Conservation (phyloP, 139 green algal species). For the Deuterostichococcus epilithicus region DNA sequence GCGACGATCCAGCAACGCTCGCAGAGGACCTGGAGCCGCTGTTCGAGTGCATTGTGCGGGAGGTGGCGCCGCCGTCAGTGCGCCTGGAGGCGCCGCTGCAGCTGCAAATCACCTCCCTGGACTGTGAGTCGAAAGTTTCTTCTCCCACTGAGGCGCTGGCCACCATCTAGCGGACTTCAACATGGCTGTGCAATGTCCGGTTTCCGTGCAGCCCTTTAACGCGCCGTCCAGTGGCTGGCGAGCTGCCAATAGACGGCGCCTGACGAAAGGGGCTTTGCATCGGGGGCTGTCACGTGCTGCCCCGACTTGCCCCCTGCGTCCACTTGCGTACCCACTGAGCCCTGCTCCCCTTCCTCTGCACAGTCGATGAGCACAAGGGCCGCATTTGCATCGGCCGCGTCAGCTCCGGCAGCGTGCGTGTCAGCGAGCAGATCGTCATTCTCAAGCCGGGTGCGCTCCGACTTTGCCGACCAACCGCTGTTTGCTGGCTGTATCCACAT, state of each 20-base stretch:
- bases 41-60: conserved; percentile 87
- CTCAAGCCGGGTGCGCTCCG: conserved; percentile 30
- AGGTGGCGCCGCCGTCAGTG: conserved; percentile 74
- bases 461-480: too few species aligned
- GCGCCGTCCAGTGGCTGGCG: too few species aligned
- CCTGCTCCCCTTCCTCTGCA: neutral
- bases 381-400: conserved; percentile 91
- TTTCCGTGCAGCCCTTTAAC: too few species aligned
- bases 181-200: too few species aligned
- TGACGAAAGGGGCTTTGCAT: too few species aligned
- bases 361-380: conserved; percentile 86
- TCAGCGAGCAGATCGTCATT: conserved; percentile 43
- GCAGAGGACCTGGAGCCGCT: conserved; percentile 85
- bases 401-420: conserved; percentile 66
- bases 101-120: conserved; percentile 91
- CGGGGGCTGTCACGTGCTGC: too few species aligned
- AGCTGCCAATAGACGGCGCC: too few species aligned
- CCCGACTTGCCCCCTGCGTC: too few species aligned
- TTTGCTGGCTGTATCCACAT: too few species aligned
- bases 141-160: too few species aligned
- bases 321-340: too few species aligned
- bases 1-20: conserved; percentile 59
- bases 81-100: conserved; percentile 74
- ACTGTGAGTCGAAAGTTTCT: conserved; percentile 70
- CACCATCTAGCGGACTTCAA: too few species aligned